A percentile compares a stretch with the other conserved stretches of the same genome.
These are phyloP conservation scores for Handroanthus guayacan DNA, from an alignment of 257 asterid species.

Conservation along the genomic window DNA sequence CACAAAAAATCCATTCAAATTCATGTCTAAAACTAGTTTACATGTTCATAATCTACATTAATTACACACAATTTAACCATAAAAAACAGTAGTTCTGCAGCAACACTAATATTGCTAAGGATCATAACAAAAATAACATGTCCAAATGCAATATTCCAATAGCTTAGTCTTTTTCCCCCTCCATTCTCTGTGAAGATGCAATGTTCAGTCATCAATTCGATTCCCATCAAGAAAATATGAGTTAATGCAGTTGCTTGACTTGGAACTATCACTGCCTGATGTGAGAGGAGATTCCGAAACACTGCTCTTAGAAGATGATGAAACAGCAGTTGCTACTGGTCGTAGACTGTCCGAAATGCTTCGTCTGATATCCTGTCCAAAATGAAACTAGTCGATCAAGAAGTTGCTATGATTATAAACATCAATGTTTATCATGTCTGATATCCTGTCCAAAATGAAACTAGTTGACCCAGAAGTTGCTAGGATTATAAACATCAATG, in stretches of 20 bases:
- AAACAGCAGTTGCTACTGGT: slow-evolving; percentile 41
- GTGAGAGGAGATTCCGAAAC: slow-evolving; percentile 47
- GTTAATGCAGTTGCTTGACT: slow-evolving; percentile 46
- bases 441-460: slow-evolving; percentile 58
- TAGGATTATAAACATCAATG: background rate
- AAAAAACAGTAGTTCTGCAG: slow-evolving; percentile 22
- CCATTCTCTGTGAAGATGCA: background rate
- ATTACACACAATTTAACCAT: slow-evolving; percentile 28
- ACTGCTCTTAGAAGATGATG: slow-evolving; percentile 35
- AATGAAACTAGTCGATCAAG: background rate
- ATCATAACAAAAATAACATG: slow-evolving; percentile 49
- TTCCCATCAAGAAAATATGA: slow-evolving; percentile 41
- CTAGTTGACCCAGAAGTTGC: no score
- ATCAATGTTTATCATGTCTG: background rate
- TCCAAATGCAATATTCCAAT: slow-evolving; percentile 54
- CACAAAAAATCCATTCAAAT: background rate
- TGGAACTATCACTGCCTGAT: slow-evolving; percentile 58
- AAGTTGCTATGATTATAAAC: no score
- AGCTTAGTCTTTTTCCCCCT: background rate
- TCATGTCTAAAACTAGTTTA: background rate
- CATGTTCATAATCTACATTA: slow-evolving; percentile 7
- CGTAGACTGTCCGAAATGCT: slow-evolving; percentile 50
- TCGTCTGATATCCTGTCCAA: slow-evolving; percentile 66
- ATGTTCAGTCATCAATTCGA: slow-evolving; percentile 20
- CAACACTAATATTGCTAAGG: slow-evolving; percentile 55